These are phyloP conservation scores for Talaromyces islandicus DNA, from an alignment of 2,329 filamentous ascomycete species.

Conservation along the genomic window DNA sequence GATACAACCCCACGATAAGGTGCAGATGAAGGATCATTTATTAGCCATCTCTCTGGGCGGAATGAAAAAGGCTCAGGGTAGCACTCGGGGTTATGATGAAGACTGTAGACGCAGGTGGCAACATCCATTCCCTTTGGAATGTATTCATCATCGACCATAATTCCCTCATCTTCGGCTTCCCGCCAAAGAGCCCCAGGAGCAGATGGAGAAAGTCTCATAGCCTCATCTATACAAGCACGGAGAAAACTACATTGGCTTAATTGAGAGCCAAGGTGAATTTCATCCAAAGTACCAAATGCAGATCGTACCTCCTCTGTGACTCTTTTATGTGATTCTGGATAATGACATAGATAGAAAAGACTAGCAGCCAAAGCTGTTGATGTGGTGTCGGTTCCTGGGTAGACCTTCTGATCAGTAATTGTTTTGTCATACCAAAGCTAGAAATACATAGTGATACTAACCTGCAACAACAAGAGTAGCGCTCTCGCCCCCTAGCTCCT, in stretches of 20 bases:
- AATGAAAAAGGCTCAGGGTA: constrained; percentile 25
- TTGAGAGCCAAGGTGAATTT: constrained; percentile 27
- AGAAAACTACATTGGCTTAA: constrained; percentile 35
- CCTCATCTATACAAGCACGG: constrained; percentile 37
- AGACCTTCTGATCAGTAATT: background rate
- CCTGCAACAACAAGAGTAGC: constrained; percentile 46
- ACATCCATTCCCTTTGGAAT: constrained; percentile 26
- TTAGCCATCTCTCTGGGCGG: constrained; percentile 32
- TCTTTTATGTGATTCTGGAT: constrained; percentile 24
- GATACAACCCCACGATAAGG: background rate
- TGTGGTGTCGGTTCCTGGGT: constrained; percentile 34
- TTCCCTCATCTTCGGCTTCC: constrained; percentile 23
- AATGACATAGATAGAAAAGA: constrained; percentile 35
- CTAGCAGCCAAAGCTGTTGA: constrained; percentile 31
- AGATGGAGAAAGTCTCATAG: constrained; percentile 27
- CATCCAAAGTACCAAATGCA: constrained; percentile 28
- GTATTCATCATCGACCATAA: constrained; percentile 23
- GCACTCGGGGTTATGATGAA: constrained; percentile 28
- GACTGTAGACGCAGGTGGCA: constrained; percentile 26
- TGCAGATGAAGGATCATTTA: background rate
- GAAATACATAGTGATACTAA: background rate
- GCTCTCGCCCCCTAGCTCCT: constrained; percentile 46
- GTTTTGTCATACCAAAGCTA: background rate
- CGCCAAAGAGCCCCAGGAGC: constrained; percentile 22
- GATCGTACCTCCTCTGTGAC: constrained; percentile 28